Evolutionary conservation across 1,284 basidiomycete species (phyloP).

Genomic region (Amylostereum areolatum): DNA sequence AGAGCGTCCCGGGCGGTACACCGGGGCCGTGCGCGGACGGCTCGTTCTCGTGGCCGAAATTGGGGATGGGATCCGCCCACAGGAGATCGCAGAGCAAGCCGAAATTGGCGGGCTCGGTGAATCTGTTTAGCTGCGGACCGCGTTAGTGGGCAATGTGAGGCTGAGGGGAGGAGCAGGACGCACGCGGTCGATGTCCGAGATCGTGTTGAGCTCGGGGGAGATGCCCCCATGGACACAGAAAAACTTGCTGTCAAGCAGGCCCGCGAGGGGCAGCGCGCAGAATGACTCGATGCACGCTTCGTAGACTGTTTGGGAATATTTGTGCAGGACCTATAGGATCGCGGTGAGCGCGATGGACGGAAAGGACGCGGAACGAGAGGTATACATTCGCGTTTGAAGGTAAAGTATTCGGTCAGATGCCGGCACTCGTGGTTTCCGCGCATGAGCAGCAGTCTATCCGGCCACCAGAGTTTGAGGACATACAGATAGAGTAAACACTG

Average conservation of each 20-base stretch:
- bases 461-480: conserved; percentile 91
- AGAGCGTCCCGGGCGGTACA: conserved; percentile 44
- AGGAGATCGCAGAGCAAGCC: conserved; percentile 94
- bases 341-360: not conserved
- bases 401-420: conserved; percentile 95
- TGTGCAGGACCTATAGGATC: conserved; percentile 72
- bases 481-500: conserved; percentile 88
- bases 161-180: conserved; percentile 19
- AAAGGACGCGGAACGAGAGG: not conserved
- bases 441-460: conserved; percentile 83
- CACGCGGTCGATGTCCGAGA: conserved; percentile 78
- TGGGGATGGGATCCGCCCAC: conserved; percentile 82
- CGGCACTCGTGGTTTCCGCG: conserved; percentile 98
- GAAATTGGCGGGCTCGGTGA: conserved; percentile 89
- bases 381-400: conserved; percentile 92
- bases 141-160: conserved; percentile 3
- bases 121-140: conserved; percentile 70
- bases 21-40: conserved; percentile 28
- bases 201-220: conserved; percentile 80
- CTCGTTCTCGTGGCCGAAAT: conserved; percentile 44
- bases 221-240: conserved; percentile 98
- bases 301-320: conserved; percentile 84
- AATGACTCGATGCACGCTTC: conserved; percentile 92
- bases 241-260: conserved; percentile 94
- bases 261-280: conserved; percentile 86